Conservation (phyloP, 768 basidiomycete genomes). For the Arthromyces matolae region DNA sequence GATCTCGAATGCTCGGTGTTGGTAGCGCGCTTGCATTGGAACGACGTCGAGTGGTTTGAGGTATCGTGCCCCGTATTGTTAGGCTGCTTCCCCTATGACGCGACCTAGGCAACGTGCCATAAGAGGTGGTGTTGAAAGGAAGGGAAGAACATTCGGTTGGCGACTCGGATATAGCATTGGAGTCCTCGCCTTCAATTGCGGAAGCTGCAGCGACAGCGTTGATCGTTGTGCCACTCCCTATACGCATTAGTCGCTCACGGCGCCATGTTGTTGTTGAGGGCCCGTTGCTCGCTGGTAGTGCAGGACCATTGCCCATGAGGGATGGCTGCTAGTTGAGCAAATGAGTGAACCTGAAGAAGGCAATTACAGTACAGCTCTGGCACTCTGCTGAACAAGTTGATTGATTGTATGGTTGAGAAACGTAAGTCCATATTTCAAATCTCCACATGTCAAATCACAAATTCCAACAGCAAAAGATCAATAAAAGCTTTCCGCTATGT, state of each 20-base stretch:
- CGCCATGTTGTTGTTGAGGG: slow-evolving; percentile 61
- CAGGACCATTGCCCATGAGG: slow-evolving; percentile 8
- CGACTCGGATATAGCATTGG: slow-evolving; percentile 11
- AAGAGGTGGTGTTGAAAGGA: slow-evolving; percentile 37
- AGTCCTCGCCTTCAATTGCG: not conserved
- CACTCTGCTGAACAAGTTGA: too few relatives aligned
- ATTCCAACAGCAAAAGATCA: too few relatives aligned
- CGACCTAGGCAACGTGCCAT: slow-evolving; percentile 51
- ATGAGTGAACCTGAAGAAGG: too few relatives aligned
- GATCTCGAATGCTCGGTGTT: slow-evolving; percentile 36
- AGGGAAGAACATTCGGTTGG: slow-evolving; percentile 34
- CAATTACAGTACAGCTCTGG: too few relatives aligned
- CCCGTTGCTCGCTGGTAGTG: slow-evolving; percentile 17
- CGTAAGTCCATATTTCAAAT: too few relatives aligned
- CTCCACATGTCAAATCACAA: too few relatives aligned
- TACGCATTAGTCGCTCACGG: slow-evolving; percentile 54
- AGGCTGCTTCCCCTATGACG: slow-evolving; percentile 27
- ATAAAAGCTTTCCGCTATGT: too few relatives aligned
- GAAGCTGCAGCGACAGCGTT: slow-evolving; percentile 8
- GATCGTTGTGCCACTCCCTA: slow-evolving; percentile 38
- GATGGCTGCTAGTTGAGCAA: too few relatives aligned
- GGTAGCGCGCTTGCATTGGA: slow-evolving; percentile 36
- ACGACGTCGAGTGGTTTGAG: slow-evolving; percentile 34
- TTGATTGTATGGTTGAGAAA: too few relatives aligned
- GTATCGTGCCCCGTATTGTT: slow-evolving; percentile 30